Evolutionary conservation across 2,329 filamentous ascomycete genomes (phyloP), one percentile per base, ranked within the genome.

Genomic region (Colletotrichum shisoi): DNA sequence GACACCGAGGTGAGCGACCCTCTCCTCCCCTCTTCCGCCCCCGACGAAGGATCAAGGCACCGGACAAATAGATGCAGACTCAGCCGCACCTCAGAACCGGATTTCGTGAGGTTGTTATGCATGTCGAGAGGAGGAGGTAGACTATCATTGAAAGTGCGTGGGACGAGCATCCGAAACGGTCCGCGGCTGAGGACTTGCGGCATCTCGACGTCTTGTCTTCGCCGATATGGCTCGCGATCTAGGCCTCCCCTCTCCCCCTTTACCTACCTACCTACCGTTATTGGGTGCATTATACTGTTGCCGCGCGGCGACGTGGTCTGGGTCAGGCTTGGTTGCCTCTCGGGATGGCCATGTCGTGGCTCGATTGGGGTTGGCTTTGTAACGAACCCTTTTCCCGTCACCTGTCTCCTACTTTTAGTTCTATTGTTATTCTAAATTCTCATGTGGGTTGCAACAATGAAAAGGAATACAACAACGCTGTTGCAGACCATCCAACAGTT

Each of bases 1-100:
- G 45, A 66, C 63, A 63, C 63, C 59, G 63, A 66, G 63, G 63
- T 52, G 56, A 51, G 31, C 31, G 31, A 34, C 31, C 31, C 31
- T 31, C 31, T 7, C 31, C 31, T 9, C 8, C 31, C 31, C 31
- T 9, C 31, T 7, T 7, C 8, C n/a, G 5, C 12, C 31, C 31
- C 34, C 1, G 34, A 9, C 15, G 37, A 15, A 53, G 34, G n/a
- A 53, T 13, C n/a, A 21, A 11, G n/a, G 13, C n/a, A 17, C n/a
- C 8, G 49, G n/a, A 37, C 49, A 21, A 34, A 34, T 39, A 34
- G n/a, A 21, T 27, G 31, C 31, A 21, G 17, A 17, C n/a, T 39
- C 34, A 53, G 51, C 34, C 51, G 51, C 31, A 11, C 9, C 34
- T 17, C 3, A 27, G 7, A 6, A 51, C 27, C 5, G 24, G 24